These are phyloP conservation scores for Metarhizium guizhouense DNA, from an alignment of 2,329 filamentous ascomycete species.

Conservation along the genomic window DNA sequence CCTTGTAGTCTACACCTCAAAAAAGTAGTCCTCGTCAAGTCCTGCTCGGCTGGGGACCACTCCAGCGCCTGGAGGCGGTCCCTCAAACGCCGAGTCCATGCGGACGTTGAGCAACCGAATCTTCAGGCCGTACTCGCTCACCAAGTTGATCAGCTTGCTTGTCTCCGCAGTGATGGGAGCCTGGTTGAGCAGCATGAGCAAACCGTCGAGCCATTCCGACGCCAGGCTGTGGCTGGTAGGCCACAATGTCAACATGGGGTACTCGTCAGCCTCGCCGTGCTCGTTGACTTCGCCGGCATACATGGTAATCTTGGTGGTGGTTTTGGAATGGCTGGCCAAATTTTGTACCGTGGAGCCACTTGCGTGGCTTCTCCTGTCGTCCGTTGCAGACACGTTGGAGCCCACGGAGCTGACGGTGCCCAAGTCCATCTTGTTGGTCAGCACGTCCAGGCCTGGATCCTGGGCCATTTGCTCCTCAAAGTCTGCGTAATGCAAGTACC, in stretches of 20 bases:
- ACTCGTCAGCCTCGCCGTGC: conserved; percentile 44
- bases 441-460: conserved; percentile 62
- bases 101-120: conserved; percentile 86
- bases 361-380: conserved; percentile 36
- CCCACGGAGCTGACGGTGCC: conserved; percentile 84
- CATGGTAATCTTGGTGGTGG: conserved; percentile 83
- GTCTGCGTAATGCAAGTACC: conserved; percentile 83
- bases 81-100: conserved; percentile 67
- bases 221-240: conserved; percentile 74
- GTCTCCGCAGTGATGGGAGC: conserved; percentile 96
- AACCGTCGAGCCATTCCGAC: conserved; percentile 92
- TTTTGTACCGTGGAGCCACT: conserved; percentile 34
- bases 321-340: conserved; percentile 24
- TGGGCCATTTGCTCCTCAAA: conserved; percentile 58
- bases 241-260: conserved; percentile 71
- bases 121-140: conserved; percentile 85
- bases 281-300: conserved; percentile 40
- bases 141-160: conserved; percentile 75
- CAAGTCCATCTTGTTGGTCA: conserved; percentile 79
- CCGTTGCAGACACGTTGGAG: conserved; percentile 73
- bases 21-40: conserved; percentile 88
- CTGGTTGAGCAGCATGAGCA: conserved; percentile 91
- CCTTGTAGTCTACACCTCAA: conserved; percentile 51
- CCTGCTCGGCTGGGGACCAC: conserved; percentile 75
- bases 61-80: conserved; percentile 58